These are phyloP conservation scores for Waltiozyma sp. DNA, from an alignment of 1,139 yeast genomes.

Conservation along the genomic window DNA sequence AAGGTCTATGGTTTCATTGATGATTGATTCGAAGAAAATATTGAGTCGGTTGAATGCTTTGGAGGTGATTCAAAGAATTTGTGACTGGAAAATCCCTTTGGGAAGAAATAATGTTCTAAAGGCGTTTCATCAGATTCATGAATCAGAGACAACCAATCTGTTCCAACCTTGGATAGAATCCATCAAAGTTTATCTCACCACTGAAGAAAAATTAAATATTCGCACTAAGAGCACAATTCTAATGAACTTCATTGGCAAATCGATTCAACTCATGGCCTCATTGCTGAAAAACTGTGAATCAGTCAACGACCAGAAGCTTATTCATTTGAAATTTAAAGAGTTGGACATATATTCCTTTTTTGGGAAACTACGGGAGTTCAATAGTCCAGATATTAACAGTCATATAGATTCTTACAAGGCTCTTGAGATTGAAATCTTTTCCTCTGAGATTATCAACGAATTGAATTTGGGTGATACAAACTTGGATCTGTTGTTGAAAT, in stretches of 20 bases:
- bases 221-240: slow-evolving; percentile 33
- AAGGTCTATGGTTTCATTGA: slow-evolving; percentile 31
- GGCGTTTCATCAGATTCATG: slow-evolving; percentile 44
- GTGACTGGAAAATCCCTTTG: slow-evolving; percentile 30
- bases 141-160: slow-evolving; percentile 23
- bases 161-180: slow-evolving; percentile 65
- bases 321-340: slow-evolving; percentile 55
- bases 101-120: slow-evolving; percentile 48
- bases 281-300: slow-evolving; percentile 52
- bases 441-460: slow-evolving; percentile 12
- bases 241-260: slow-evolving; percentile 58
- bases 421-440: slow-evolving; percentile 7
- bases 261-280: slow-evolving; percentile 57
- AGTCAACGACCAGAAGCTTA: slow-evolving; percentile 29
- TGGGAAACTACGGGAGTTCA: slow-evolving; percentile 41
- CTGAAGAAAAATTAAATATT: slow-evolving; percentile 61
- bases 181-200: slow-evolving; percentile 45
- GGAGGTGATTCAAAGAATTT: slow-evolving; percentile 42
- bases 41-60: slow-evolving; percentile 60
- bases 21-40: slow-evolving; percentile 39
- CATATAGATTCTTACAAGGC: slow-evolving; percentile 46
- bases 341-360: slow-evolving; percentile 49
- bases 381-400: slow-evolving; percentile 43
- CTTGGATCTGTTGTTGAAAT: slow-evolving; percentile 7
- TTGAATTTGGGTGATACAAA: slow-evolving; percentile 9